Percentiles rank a stretch among this genome's conserved stretches.
These are phyloP conservation scores for Leishmania aethiopica DNA, from an alignment of 208 protist species.

Conservation along the genomic window DNA sequence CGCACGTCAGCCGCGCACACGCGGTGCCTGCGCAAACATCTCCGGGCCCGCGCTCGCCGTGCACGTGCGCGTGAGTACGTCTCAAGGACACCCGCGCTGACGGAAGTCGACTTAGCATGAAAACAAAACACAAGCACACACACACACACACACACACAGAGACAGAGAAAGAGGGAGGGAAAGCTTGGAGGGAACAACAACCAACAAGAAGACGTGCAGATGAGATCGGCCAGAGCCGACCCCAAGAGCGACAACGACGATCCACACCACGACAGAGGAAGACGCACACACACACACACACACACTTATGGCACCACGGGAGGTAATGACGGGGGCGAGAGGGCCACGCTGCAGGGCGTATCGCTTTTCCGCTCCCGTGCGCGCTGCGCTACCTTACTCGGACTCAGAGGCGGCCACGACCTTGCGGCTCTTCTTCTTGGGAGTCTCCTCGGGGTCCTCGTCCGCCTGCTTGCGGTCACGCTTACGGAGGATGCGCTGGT, in stretches of 20 bases:
- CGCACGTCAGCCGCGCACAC: background rate
- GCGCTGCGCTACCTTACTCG: constrained; percentile 33
- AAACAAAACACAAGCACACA: background rate
- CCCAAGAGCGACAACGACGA: background rate
- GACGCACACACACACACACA: background rate
- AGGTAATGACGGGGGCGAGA: background rate
- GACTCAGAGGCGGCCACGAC: constrained; percentile 62
- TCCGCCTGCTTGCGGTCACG: constrained; percentile 49
- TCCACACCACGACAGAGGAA: background rate
- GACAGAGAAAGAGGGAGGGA: background rate
- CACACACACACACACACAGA: too few relatives aligned
- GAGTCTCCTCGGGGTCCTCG: constrained; percentile 25
- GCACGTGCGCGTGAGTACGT: background rate
- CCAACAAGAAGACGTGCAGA: background rate
- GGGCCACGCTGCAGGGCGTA: background rate
- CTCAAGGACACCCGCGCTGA: background rate
- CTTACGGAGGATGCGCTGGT: constrained; percentile 77
- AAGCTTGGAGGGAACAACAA: background rate
- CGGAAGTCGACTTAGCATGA: background rate
- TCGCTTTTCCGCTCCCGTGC: background rate
- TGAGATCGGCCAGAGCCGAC: background rate
- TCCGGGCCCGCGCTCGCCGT: background rate
- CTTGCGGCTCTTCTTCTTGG: constrained; percentile 69
- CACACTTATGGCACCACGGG: too few relatives aligned
- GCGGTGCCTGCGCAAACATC: background rate